A percentile compares a stretch with the other conserved stretches of the same genome.
phyloP scores from a whole-genome alignment of 2,329 filamentous ascomycete species.

The Apiospora koreana region DNA sequence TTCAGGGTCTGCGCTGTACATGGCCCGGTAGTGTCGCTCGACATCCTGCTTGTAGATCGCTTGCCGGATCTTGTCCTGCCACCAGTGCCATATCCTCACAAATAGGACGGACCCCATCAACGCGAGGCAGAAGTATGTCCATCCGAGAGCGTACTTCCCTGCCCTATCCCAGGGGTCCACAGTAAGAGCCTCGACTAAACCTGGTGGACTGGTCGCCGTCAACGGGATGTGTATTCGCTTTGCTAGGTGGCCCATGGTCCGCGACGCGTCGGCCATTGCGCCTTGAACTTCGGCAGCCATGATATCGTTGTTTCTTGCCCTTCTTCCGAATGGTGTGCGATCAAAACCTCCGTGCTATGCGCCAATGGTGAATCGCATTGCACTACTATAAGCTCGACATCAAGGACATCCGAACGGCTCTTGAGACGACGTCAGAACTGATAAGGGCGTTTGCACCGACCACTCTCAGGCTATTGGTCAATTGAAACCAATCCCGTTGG shows the following conservation, averaged over 20 bases:
- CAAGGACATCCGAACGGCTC: background rate
- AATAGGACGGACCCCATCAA: slow-evolving; percentile 67
- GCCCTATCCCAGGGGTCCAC: slow-evolving; percentile 80
- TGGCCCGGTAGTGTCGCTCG: slow-evolving; percentile 61
- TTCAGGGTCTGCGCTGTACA: slow-evolving; percentile 53
- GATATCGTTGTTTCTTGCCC: background rate
- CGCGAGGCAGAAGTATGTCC: slow-evolving; percentile 83
- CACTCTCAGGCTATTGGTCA: background rate
- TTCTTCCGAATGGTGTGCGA: background rate
- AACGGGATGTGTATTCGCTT: slow-evolving; percentile 63
- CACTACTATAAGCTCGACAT: background rate
- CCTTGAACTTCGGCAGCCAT: background rate
- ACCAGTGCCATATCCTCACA: slow-evolving; percentile 81
- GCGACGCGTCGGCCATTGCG: slow-evolving; percentile 26
- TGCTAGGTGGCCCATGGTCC: slow-evolving; percentile 24
- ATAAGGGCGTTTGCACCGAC: background rate
- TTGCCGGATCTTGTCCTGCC: slow-evolving; percentile 90
- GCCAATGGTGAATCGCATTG: slow-evolving; percentile 1
- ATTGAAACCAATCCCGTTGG: background rate
- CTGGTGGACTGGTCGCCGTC: slow-evolving; percentile 60
- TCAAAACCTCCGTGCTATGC: background rate
- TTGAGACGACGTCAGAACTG: background rate
- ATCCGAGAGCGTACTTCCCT: slow-evolving; percentile 83
- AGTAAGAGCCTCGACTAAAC: slow-evolving; percentile 61
- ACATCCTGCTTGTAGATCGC: slow-evolving; percentile 85